Base-by-base conservation (phyloP, 2,329 filamentous ascomycete species). In the Sphaceloma murrayae region DNA sequence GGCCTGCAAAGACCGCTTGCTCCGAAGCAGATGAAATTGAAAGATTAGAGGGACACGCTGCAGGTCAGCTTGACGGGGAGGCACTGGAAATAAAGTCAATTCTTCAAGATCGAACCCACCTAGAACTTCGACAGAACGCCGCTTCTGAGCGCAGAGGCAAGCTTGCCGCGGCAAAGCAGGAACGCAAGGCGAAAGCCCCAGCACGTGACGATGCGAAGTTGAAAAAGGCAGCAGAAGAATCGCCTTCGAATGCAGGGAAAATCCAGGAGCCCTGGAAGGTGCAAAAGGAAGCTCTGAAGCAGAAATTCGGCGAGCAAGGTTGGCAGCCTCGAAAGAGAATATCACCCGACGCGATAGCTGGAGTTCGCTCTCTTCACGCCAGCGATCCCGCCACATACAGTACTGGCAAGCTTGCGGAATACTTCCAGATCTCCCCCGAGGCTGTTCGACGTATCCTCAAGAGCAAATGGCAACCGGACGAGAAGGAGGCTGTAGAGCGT, bases 291-390 rank as follows among this genome's bases (percentile, higher is more conserved):
- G 82, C 78, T 0, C 64, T 93, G 26, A 75, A 80, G 54, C 63
- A 75, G 49, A 98, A 96, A 57, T 91, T 95, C 52, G 77, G 77
- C 1, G 75, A 80, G 5, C 78, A 65, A 29, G 67, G 80, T 7
- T 98, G 89, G 88, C 72, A 73, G 19, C 89, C 91, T 21, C 74
- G 75, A 38, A 95, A 94, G 63, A 80, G 80, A 47, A 73, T 98
- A 7, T 96, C 91, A 0, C 91, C 91, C 0, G 89, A 96, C 62
- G 86, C 88, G 1, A 69, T 95, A 22, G 80, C 84, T n/a, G 88
- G 87, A 31, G 94, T 98, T 53, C 79, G 87, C 31, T 80, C 84
- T 14, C 69, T 98, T 24, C 78, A 95, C 61, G 67, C 73, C 18
- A 79, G 86, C 53, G 81, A 86, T 50, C 86, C 89, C 0, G 73